A percentile compares a stretch with the other conserved stretches of the same genome.
These are phyloP conservation scores for Macrotyloma uniflorum DNA, from an alignment of 306 rosid species.

Conservation along the genomic window DNA sequence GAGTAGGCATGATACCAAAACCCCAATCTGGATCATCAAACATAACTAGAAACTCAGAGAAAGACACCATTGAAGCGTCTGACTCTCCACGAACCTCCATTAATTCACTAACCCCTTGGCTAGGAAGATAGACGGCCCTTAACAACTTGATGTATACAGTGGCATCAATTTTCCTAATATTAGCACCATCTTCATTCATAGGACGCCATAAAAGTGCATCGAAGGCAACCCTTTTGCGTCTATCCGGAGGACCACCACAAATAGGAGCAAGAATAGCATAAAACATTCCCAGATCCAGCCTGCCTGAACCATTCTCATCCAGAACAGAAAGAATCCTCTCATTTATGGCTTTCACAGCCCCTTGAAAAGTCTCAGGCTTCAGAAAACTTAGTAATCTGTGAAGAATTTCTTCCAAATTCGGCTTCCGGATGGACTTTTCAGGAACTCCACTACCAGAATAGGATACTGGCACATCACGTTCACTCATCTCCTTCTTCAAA, in stretches of 20 bases:
- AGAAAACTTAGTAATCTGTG: slow-evolving; percentile 75
- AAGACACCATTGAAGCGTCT: slow-evolving; percentile 74
- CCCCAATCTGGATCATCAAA: slow-evolving; percentile 96
- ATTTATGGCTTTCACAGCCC: slow-evolving; percentile 90
- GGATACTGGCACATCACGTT: slow-evolving; percentile 78
- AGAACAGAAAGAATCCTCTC: slow-evolving; percentile 90
- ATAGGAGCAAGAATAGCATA: slow-evolving; percentile 92
- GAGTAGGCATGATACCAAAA: slow-evolving; percentile 86
- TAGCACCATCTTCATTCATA: slow-evolving; percentile 77
- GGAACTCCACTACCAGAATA: slow-evolving; percentile 89
- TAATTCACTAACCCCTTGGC: slow-evolving; percentile 70
- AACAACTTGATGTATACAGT: slow-evolving; percentile 67
- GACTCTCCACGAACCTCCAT: slow-evolving; percentile 77
- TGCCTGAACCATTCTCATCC: slow-evolving; percentile 79
- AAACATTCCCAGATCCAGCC: slow-evolving; percentile 93
- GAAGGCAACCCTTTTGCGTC: slow-evolving; percentile 82
- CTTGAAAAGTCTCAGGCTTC: slow-evolving; percentile 97
- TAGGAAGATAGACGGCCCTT: slow-evolving; percentile 81
- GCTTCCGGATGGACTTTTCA: slow-evolving; percentile 88
- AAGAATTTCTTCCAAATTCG: slow-evolving; percentile 87
- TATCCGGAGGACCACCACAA: slow-evolving; percentile 79
- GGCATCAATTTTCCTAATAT: slow-evolving; percentile 71
- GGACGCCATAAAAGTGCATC: slow-evolving; percentile 98
- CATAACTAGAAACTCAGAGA: slow-evolving; percentile 80
- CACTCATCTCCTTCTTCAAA: slow-evolving; percentile 88